Evolutionary conservation across 495 filamentous ascomycete species (phyloP), one percentile per base, ranked within the genome.

Genomic region (Aspergillus haitiensis): DNA sequence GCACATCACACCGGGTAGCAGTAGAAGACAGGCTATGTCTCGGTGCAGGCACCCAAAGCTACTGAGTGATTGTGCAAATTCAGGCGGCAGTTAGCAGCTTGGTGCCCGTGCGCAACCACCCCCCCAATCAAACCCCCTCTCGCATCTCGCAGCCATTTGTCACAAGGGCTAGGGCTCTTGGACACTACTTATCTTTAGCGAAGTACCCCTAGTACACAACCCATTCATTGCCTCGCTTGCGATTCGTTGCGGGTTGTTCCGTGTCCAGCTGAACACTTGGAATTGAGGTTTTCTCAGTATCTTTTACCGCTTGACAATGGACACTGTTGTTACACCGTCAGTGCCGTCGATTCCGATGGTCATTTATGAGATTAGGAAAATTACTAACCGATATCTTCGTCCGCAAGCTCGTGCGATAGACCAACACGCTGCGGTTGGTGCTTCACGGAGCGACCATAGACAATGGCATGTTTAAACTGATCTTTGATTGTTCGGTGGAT

Each of bases 371-470:
- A 34, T 37, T n/a, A 44, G 7, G 39, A 10, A 58, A 42, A 52
- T 52, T 54, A 84, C 88, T 77, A 82, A 96, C 93, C 90, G 73
- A 98, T 96, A 77, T 98, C 94, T 76, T 98, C 94, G 74, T 98
- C 94, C 49, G 84, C 89, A 66, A 98, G 81, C 80, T 96, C 90
- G 73, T 98, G 94, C 18, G 85, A 75, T 59, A 98, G 82, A 56
- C 94, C 94, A 59, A 98, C 94, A 60, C 92, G 84, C 78, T 98
- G 95, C 61, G 94, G 94, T 76, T 98, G 94, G 79, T 98, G 94
- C 82, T 97, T 98, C 39, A 98, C 94, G 42, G 92, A 97, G 66
- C 91, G 91, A 52, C 94, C 94, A 75, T 98, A 98, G 48, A 98
- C 94, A 73, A 98, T 87, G 15, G 94, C 94, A 36, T 85, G 81